Evolutionary conservation across 1,284 basidiomycete species (phyloP).

Genomic region (Papiliotrema flavescens): DNA sequence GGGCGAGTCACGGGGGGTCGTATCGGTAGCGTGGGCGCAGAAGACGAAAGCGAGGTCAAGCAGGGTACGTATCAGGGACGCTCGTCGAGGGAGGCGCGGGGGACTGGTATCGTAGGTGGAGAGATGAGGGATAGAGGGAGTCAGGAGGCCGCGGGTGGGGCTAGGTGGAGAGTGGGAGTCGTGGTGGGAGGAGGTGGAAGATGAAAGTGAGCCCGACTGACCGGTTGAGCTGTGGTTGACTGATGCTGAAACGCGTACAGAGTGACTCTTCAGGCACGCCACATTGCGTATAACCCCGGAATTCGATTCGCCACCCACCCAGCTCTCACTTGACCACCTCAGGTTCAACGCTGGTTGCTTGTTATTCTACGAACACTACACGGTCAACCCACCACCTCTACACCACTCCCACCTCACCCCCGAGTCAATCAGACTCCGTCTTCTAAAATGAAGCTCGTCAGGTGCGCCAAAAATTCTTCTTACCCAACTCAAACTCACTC

Average conservation of each 20-base stretch:
- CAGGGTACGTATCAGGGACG: too few species aligned
- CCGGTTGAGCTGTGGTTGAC: background rate
- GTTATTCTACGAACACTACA: too few species aligned
- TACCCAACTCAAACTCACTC: background rate
- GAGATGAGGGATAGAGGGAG: background rate
- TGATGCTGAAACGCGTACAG: background rate
- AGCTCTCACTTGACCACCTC: background rate
- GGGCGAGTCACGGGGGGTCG: too few species aligned
- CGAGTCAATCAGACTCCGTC: constrained; percentile 8
- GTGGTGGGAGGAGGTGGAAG: background rate
- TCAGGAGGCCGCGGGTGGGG: background rate
- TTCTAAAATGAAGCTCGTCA: constrained; percentile 53
- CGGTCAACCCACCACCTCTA: background rate
- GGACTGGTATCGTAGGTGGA: background rate
- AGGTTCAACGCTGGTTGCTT: too few species aligned
- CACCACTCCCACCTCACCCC: background rate
- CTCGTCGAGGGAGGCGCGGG: background rate
- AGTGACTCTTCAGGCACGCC: background rate
- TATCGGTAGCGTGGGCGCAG: too few species aligned
- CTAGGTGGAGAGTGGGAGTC: background rate
- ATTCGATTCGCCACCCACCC: background rate
- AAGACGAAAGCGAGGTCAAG: too few species aligned
- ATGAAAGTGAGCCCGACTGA: background rate
- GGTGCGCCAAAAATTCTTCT: constrained; percentile 27
- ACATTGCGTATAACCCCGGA: background rate